Percentiles rank a stretch among this genome's conserved stretches.
Evolutionary conservation across 345 rosid species (phyloP).

Genomic region (Linum trigynum): DNA sequence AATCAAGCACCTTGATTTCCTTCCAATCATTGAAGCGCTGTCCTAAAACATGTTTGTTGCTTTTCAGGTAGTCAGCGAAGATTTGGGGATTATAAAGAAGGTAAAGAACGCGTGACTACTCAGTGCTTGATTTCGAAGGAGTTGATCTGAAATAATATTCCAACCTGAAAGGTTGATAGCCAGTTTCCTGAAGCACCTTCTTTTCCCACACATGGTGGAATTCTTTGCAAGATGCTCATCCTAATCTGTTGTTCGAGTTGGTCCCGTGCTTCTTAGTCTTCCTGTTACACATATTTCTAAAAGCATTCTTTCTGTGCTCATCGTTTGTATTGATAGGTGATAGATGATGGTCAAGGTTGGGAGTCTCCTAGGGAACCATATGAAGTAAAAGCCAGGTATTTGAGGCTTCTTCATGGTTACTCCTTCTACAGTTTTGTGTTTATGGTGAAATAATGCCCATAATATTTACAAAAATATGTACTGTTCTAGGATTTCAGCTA

Average conservation of each 20-base stretch:
- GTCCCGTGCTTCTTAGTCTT: neutral
- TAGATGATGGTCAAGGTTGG: conserved; percentile 88
- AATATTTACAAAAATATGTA: neutral
- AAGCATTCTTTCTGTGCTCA: neutral
- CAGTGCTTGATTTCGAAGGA: conserved; percentile 5
- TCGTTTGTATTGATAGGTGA: conserved; percentile 35
- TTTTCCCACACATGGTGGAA: too few species aligned
- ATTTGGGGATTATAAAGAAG: conserved; percentile 85
- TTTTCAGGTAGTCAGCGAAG: conserved; percentile 74
- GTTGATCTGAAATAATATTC: neutral
- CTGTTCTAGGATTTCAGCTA: conserved; percentile 68
- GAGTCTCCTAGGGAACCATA: conserved; percentile 90
- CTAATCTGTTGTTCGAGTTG: neutral
- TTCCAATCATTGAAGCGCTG: neutral
- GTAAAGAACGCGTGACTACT: conserved; percentile 24
- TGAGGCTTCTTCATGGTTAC: conserved; percentile 10
- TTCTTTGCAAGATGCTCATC: too few species aligned
- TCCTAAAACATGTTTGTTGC: conserved; percentile 12
- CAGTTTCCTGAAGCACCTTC: neutral
- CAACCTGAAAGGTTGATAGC: neutral
- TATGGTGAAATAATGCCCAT: conserved; percentile 6
- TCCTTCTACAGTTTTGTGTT: conserved; percentile 5
- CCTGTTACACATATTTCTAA: neutral
- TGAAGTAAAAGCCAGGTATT: conserved; percentile 81
- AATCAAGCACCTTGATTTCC: too few species aligned